A percentile compares a stretch with the other conserved stretches of the same genome.
Conservation (phyloP, 2,329 filamentous ascomycete genomes). For the Claviceps spartinae region DNA sequence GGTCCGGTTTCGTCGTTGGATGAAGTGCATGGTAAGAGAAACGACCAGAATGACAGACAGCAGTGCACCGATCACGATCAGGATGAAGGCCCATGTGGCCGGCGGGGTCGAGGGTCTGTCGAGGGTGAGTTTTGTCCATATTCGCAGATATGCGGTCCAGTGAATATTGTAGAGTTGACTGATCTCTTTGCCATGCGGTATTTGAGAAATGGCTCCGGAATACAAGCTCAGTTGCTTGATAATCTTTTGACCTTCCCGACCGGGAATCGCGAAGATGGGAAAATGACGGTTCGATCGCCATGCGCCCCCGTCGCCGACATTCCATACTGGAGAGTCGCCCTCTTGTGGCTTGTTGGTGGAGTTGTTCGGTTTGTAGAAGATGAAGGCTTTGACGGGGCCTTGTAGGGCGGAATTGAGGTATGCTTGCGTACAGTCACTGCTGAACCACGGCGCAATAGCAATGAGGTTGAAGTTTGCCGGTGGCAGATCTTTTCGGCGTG, state of each 20-base stretch:
- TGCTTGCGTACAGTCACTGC: constrained; percentile 53
- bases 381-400: constrained; percentile 47
- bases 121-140: constrained; percentile 42
- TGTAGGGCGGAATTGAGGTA: constrained; percentile 51
- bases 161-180: constrained; percentile 39
- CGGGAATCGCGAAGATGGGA: constrained; percentile 72
- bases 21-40: constrained; percentile 60
- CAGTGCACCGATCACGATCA: constrained; percentile 59
- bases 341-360: constrained; percentile 49
- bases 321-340: constrained; percentile 52
- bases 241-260: constrained; percentile 49
- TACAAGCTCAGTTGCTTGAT: constrained; percentile 63
- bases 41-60: constrained; percentile 52
- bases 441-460: constrained; percentile 79
- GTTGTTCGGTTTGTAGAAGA: constrained; percentile 48
- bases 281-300: constrained; percentile 63
- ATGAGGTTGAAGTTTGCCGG: constrained; percentile 58
- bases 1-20: constrained; percentile 58
- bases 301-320: constrained; percentile 50
- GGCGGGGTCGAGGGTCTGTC: constrained; percentile 41
- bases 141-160: constrained; percentile 43
- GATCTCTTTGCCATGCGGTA: constrained; percentile 46
- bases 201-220: constrained; percentile 56
- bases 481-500: constrained; percentile 55
- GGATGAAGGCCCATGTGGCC: constrained; percentile 67